Evolutionary conservation across 192 early-diverging fungal genomes (phyloP).

Genomic region (Radiomyces spectabilis): DNA sequence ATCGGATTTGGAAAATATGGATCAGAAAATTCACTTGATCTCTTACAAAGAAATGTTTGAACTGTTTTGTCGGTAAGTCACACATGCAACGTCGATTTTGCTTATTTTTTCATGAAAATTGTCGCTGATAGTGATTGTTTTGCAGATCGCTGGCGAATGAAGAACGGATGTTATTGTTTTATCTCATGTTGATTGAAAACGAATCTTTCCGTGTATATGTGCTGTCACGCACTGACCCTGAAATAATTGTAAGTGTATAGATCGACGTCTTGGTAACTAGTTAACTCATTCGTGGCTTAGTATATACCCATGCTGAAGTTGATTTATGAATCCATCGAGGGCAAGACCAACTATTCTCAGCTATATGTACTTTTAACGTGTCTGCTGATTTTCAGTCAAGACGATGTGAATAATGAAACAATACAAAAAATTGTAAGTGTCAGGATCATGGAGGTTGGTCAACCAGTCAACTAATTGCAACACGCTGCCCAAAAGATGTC

Average conservation of each 20-base stretch:
- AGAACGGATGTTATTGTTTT: constrained; percentile 58
- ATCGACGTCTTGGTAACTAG: too few species aligned
- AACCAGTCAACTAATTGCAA: too few species aligned
- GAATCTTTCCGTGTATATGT: constrained; percentile 62
- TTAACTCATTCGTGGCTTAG: too few species aligned
- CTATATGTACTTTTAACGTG: constrained; percentile 64
- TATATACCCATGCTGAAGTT: constrained; percentile 54
- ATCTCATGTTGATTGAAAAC: constrained; percentile 58
- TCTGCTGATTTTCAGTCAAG: constrained; percentile 60
- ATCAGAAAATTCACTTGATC: constrained; percentile 11
- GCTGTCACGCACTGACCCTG: constrained; percentile 67
- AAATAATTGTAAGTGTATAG: constrained; percentile 55
- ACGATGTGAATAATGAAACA: constrained; percentile 63
- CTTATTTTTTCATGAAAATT: too few species aligned
- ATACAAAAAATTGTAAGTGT: constrained; percentile 64
- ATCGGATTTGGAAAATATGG: constrained; percentile 5
- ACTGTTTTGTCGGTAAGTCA: constrained; percentile 21
- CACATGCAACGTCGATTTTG: too few species aligned
- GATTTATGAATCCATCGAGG: constrained; percentile 60
- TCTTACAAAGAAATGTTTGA: constrained; percentile 26
- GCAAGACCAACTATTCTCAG: constrained; percentile 50
- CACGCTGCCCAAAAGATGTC: too few species aligned
- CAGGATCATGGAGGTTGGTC: too few species aligned
- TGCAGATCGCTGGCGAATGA: constrained; percentile 37
- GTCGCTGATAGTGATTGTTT: too few species aligned